phyloP scores from a whole-genome alignment of 176 grass and related monocot genomes.

The Melocanna baccifera region DNA sequence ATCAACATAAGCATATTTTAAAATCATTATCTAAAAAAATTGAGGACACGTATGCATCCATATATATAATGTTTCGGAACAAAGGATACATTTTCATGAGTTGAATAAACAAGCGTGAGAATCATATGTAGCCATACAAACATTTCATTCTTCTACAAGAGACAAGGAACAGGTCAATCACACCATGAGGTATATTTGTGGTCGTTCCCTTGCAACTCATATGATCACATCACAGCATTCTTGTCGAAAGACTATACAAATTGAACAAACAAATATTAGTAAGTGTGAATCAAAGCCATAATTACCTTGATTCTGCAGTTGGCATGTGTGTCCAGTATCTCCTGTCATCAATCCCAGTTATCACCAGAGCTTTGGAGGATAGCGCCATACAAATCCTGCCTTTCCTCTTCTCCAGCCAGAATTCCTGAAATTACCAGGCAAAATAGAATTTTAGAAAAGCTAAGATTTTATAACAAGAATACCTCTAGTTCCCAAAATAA shows the following conservation, averaged over 20 bases:
- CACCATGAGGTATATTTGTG: neutral
- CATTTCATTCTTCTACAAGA: neutral
- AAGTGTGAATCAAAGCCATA: neutral
- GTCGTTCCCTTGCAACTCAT: neutral
- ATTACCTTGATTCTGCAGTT: conserved; percentile 84
- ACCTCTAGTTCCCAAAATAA: neutral
- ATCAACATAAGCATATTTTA: neutral
- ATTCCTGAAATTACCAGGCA: conserved; percentile 50
- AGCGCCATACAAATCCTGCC: conserved; percentile 80
- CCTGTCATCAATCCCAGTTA: conserved; percentile 74
- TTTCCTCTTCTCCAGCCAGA: conserved; percentile 83
- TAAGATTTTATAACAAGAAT: neutral
- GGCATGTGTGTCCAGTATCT: conserved; percentile 87
- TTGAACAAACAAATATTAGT: neutral
- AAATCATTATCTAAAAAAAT: neutral
- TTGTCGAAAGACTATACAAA: conserved; percentile 12
- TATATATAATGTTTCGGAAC: no score
- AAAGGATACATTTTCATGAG: neutral
- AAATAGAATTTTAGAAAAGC: neutral
- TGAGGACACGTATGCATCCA: neutral
- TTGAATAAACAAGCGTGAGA: neutral
- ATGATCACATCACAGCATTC: neutral
- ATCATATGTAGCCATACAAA: neutral
- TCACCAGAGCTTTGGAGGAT: conserved; percentile 71
- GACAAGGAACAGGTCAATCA: conserved; percentile 26